A percentile compares a stretch with the other conserved stretches of the same genome.
phyloP scores from a whole-genome alignment of 1,139 yeast species.

The Yamadazyma diddensiae region DNA sequence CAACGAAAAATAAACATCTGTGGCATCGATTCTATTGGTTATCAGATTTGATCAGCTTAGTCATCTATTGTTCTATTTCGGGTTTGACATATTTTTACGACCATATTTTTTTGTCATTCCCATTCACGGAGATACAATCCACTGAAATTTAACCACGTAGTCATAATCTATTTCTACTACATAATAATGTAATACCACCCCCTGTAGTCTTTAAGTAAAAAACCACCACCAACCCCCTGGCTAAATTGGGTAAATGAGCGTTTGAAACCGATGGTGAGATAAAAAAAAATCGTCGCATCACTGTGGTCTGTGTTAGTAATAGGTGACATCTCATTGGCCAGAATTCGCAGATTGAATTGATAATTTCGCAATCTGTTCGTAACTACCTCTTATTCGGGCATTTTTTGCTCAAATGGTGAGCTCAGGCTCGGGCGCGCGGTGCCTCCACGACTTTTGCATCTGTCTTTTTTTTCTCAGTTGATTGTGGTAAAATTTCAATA shows the following conservation, averaged over 20 bases:
- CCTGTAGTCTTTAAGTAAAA: too few species aligned
- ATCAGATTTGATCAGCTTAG: not conserved
- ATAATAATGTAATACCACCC: too few species aligned
- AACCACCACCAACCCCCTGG: too few species aligned
- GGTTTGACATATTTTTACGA: slow-evolving; percentile 5
- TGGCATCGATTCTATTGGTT: not conserved
- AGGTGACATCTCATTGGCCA: slow-evolving; percentile 10
- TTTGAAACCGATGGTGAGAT: too few species aligned
- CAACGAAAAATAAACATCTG: not conserved
- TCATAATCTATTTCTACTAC: too few species aligned
- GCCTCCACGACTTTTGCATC: not conserved
- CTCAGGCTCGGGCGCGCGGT: not conserved
- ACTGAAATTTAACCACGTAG: not conserved
- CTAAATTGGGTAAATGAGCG: too few species aligned
- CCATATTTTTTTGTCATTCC: not conserved
- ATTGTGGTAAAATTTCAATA: too few species aligned
- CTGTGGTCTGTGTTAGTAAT: slow-evolving; percentile 8
- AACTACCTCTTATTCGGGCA: slow-evolving; percentile 2
- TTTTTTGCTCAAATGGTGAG: not conserved
- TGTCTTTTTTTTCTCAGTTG: not conserved
- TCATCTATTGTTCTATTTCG: not conserved
- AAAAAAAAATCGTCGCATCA: too few species aligned
- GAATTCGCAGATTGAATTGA: slow-evolving; percentile 8
- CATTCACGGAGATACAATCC: not conserved
- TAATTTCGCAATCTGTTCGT: slow-evolving; percentile 8